phyloP scores from a whole-genome alignment of 352 stramenopile genomes.

The Blastocystis sp. region DNA sequence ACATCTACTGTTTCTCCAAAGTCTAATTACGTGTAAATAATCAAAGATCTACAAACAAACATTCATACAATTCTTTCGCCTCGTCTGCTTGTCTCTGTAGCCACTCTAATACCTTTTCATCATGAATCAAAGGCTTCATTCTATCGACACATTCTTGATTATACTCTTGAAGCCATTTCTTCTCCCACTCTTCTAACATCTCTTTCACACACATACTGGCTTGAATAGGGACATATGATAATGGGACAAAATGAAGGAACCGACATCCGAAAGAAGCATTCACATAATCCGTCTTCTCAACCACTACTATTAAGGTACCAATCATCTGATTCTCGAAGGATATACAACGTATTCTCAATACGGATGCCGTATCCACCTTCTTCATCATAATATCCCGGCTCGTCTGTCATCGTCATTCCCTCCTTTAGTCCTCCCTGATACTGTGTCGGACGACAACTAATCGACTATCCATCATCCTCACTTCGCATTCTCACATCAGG shows the following conservation, averaged over 20 bases:
- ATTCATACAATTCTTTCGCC: not conserved
- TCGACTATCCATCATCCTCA: slow-evolving; percentile 11
- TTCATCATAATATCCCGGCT: slow-evolving; percentile 94
- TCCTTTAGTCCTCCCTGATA: slow-evolving; percentile 68
- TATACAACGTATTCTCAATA: slow-evolving; percentile 94
- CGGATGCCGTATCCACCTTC: slow-evolving; percentile 77
- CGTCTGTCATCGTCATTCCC: slow-evolving; percentile 95
- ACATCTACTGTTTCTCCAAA: not conserved
- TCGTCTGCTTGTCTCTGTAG: slow-evolving; percentile 66
- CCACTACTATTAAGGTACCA: slow-evolving; percentile 63
- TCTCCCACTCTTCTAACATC: slow-evolving; percentile 80
- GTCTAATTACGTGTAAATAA: not conserved
- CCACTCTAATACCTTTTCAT: slow-evolving; percentile 69
- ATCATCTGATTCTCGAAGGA: slow-evolving; percentile 74
- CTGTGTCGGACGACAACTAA: not conserved
- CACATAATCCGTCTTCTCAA: slow-evolving; percentile 59
- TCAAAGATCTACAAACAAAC: slow-evolving; percentile 25
- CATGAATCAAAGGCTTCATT: slow-evolving; percentile 77
- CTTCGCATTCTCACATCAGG: slow-evolving; percentile 66
- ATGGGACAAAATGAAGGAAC: slow-evolving; percentile 88
- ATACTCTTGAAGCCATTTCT: slow-evolving; percentile 86
- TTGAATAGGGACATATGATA: slow-evolving; percentile 96
- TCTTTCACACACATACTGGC: slow-evolving; percentile 86
- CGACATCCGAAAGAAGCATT: slow-evolving; percentile 70
- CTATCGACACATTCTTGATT: slow-evolving; percentile 72